Evolutionary conservation across 371 early-diverging fungal genomes (phyloP), one percentile per base, ranked within the genome.

Genomic region (Saksenaea oblongispora): DNA sequence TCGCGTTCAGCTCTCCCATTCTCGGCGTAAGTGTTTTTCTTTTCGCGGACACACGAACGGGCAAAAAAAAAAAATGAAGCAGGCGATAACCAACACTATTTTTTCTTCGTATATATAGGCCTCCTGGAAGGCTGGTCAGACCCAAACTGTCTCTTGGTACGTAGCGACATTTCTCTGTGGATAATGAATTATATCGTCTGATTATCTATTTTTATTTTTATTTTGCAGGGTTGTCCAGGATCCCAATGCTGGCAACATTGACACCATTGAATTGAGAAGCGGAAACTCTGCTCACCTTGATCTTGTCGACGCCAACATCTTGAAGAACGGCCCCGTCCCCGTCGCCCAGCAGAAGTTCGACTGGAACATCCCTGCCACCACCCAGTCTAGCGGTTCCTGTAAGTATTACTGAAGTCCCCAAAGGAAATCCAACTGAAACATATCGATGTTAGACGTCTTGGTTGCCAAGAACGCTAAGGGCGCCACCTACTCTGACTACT

Each of bases 291-390:
- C 31, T 15, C 54, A 59, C 44, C 56, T 65, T 18, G 53, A 58
- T 15, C 27, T 53, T n/a, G 61, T 61, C 31, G 13, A 22, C 22
- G 35, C 54, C 14, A 35, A 53, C 54, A 28, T 54, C 54, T n/a
- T 53, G 27, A 53, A 39, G 36, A 41, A 10, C 35, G 34, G 9
- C 15, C 17, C 28, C 37, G 54, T 61, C 35, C 27, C 53, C 15
- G 61, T 35, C 17, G 37, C 26, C 18, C n/a, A 34, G 24, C 5
- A 18, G 9, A n/a, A 22, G 13, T 61, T 51, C 36, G 14, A 26
- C 28, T 61, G 61, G 61, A 54, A 47, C 35, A 61, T 61, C 54
- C 61, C 61, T 22, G 53, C 28, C 22, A 54, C 47, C 54, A 37
- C 53, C n/a, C 14, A 31, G 11, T 51, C 61, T 15, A 5, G 10